Conservation (phyloP, 164 flowering plant species). For the Buxus sempervirens region DNA sequence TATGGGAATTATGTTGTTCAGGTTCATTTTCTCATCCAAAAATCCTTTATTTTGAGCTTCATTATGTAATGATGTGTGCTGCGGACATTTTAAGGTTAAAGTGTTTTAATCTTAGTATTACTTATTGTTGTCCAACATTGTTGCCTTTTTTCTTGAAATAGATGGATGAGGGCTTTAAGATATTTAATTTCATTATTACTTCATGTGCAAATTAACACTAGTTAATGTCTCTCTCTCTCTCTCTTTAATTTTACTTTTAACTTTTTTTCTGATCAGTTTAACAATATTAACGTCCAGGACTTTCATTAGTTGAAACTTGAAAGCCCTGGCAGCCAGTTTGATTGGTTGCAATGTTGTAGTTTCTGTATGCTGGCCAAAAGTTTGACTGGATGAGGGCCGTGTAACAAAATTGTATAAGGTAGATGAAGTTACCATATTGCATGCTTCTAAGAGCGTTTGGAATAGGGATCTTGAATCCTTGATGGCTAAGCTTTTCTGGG, state of each 20-base stretch:
- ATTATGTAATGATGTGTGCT: background rate
- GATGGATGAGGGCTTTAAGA: background rate
- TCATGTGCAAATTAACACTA: background rate
- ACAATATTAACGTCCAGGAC: too few species aligned
- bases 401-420: background rate
- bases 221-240: too few species aligned
- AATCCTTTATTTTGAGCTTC: background rate
- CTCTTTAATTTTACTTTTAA: too few species aligned
- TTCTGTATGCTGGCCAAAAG: background rate
- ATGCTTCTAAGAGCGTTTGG: too few species aligned
- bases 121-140: background rate
- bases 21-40: slow-evolving; percentile 42
- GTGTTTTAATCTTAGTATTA: background rate
- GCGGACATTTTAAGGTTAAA: background rate
- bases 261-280: too few species aligned
- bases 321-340: too few species aligned
- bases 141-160: background rate
- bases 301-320: too few species aligned
- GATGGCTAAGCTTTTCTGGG: too few species aligned
- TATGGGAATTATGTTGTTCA: slow-evolving; percentile 99
- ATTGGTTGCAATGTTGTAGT: background rate
- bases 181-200: background rate
- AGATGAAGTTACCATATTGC: too few species aligned
- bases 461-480: too few species aligned
- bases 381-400: background rate